Evolutionary conservation across 2,329 filamentous ascomycete species (phyloP).

Genomic region (Lecanicillium sp.): DNA sequence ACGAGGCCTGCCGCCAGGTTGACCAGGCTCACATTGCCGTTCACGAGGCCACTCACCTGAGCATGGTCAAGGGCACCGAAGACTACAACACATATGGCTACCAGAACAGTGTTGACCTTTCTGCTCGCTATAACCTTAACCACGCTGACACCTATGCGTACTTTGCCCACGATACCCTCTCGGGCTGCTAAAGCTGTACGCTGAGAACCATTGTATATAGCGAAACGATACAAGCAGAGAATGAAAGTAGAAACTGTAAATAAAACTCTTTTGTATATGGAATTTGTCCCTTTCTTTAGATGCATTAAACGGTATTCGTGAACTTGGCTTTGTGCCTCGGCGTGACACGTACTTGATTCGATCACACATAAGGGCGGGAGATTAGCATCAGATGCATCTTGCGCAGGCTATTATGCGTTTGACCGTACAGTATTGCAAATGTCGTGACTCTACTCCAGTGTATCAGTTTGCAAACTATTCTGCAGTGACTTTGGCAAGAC

Average conservation of each 20-base stretch:
- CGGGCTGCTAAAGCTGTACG: constrained; percentile 2
- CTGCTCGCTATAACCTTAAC: constrained; percentile 35
- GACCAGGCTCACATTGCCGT: constrained; percentile 41
- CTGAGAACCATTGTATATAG: neutral
- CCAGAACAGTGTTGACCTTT: constrained; percentile 37
- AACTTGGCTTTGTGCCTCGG: too few relatives aligned
- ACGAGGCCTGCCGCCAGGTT: constrained; percentile 45
- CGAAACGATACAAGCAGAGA: neutral
- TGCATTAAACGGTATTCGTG: too few relatives aligned
- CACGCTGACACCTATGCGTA: constrained; percentile 47
- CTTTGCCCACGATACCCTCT: constrained; percentile 1
- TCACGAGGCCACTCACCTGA: constrained; percentile 53
- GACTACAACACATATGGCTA: constrained; percentile 42
- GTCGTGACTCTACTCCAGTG: too few relatives aligned
- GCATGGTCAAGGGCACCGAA: constrained; percentile 41
- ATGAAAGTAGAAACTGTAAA: neutral
- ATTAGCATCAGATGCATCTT: too few relatives aligned
- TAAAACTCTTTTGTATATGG: too few relatives aligned
- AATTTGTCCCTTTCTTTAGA: too few relatives aligned
- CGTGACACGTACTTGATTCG: too few relatives aligned
- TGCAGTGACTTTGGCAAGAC: too few relatives aligned
- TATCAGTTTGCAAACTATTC: too few relatives aligned
- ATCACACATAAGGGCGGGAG: too few relatives aligned
- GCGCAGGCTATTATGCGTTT: too few relatives aligned
- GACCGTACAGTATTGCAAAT: too few relatives aligned